phyloP scores from a whole-genome alignment of 1,284 basidiomycete species.

The Vanrija sp. region DNA sequence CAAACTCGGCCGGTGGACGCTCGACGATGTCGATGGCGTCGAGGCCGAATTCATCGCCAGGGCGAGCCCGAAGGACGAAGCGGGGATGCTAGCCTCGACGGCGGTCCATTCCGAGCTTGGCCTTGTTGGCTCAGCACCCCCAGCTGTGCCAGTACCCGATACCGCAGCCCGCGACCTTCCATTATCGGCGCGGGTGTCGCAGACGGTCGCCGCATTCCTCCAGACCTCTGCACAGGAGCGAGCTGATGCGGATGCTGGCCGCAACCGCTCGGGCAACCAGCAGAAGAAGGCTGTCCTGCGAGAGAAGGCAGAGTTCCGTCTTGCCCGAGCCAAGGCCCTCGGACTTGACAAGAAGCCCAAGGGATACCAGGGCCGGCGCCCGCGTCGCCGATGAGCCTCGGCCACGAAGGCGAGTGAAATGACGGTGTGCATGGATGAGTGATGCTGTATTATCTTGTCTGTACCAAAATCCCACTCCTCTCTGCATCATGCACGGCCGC shows the following conservation, averaged over 20 bases:
- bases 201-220: constrained; percentile 5
- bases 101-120: no score
- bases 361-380: background rate
- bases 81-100: no score
- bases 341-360: constrained; percentile 3
- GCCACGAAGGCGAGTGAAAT: no score
- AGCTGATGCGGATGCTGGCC: constrained; percentile 15
- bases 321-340: constrained; percentile 4
- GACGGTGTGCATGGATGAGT: background rate
- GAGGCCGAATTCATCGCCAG: constrained; percentile 5
- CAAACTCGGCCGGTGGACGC: constrained; percentile 54
- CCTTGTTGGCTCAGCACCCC: no score
- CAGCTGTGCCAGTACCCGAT: no score
- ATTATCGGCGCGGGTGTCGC: constrained; percentile 1
- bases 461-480: background rate
- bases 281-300: constrained; percentile 10
- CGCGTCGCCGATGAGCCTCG: background rate
- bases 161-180: background rate
- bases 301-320: constrained; percentile 11
- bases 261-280: constrained; percentile 13
- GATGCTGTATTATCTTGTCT: background rate
- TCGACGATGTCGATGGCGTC: constrained; percentile 48
- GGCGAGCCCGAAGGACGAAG: background rate
- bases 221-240: constrained; percentile 5
- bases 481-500: constrained; percentile 3